phyloP scores from a whole-genome alignment of 306 rosid species.

The Acacia confusa region DNA sequence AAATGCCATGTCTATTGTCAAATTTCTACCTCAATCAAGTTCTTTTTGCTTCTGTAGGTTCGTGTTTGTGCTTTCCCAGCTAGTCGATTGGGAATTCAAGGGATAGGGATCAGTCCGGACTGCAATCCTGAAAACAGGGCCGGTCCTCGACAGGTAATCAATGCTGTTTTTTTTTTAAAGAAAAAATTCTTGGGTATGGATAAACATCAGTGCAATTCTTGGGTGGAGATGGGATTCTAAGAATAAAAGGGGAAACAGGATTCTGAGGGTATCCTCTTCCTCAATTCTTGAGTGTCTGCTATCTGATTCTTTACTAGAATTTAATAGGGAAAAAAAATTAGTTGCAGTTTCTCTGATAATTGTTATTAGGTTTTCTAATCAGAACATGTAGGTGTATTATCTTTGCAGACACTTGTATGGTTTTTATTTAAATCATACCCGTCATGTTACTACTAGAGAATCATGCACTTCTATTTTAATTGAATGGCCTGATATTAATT shows the following conservation, averaged over 20 bases:
- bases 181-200: not conserved
- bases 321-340: not conserved
- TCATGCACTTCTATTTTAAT: not conserved
- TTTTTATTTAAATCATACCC: not conserved
- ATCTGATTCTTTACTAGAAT: not conserved
- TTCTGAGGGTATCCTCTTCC: no score
- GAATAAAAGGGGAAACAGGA: no score
- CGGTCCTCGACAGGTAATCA: constrained; percentile 39
- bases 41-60: not conserved
- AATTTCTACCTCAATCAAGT: not conserved
- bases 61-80: constrained; percentile 18
- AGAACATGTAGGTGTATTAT: not conserved
- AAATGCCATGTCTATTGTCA: constrained; percentile 11
- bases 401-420: not conserved
- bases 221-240: no score
- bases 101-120: constrained; percentile 55
- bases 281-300: not conserved
- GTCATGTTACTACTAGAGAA: not conserved
- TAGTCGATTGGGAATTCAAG: constrained; percentile 27
- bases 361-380: not conserved
- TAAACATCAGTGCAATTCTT: not conserved
- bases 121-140: constrained; percentile 44
- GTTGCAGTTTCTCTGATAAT: not conserved
- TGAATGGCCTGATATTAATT: not conserved
- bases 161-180: not conserved